phyloP scores from a whole-genome alignment of 2,329 filamentous ascomycete genomes.

The Diaporthe longicolla region DNA sequence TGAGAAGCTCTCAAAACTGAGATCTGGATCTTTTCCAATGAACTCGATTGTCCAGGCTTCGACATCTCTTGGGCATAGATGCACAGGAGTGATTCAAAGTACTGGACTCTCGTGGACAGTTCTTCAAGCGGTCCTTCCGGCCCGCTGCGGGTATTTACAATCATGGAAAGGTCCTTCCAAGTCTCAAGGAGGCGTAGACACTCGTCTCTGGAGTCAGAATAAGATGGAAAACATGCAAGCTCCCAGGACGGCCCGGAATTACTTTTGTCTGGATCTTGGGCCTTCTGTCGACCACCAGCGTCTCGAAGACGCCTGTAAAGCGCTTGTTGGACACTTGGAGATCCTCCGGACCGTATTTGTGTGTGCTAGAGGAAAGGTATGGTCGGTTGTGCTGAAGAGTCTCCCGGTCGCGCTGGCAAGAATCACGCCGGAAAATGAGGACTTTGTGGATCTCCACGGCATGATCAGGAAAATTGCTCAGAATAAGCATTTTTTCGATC shows the following conservation, averaged over 20 bases:
- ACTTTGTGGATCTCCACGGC: background rate
- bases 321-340: background rate
- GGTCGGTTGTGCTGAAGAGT: background rate
- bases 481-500: background rate
- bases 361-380: background rate
- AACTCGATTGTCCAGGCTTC: background rate
- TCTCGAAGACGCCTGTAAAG: background rate
- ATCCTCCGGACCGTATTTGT: background rate
- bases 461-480: background rate
- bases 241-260: background rate
- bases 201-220: background rate
- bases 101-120: background rate
- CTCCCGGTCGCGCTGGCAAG: background rate
- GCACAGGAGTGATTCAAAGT: background rate
- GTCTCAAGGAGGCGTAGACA: background rate
- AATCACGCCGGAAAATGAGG: background rate
- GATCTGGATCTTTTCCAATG: background rate
- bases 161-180: slow-evolving; percentile 3
- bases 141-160: background rate
- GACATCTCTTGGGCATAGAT: background rate
- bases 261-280: background rate
- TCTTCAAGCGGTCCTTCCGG: background rate
- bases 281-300: background rate
- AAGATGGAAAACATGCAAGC: background rate
- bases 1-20: background rate